Conservation (phyloP, 768 basidiomycete species). For the Amanita brunnescens region DNA sequence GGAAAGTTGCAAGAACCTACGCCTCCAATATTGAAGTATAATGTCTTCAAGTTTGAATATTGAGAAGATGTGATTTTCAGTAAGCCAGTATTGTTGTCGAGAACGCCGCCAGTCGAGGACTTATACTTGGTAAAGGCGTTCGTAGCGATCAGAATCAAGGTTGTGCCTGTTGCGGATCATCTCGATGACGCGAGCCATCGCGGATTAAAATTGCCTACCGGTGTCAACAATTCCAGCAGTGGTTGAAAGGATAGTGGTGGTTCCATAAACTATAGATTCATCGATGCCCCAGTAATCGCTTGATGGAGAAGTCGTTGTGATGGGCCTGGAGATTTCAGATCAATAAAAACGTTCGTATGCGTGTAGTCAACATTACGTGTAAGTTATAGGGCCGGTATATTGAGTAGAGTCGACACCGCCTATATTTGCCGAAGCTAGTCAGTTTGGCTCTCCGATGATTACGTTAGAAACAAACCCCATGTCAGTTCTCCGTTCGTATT, state of each 20-base stretch:
- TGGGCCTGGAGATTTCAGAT: slow-evolving; percentile 22
- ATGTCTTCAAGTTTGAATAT: slow-evolving; percentile 40
- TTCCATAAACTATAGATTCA: slow-evolving; percentile 45
- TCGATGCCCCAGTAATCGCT: slow-evolving; percentile 52
- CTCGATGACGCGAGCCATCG: background rate
- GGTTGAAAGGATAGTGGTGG: slow-evolving; percentile 31
- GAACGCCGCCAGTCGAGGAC: slow-evolving; percentile 34
- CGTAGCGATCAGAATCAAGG: slow-evolving; percentile 39
- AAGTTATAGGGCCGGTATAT: slow-evolving; percentile 34
- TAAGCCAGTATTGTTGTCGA: slow-evolving; percentile 38
- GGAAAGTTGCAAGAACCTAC: slow-evolving; percentile 22
- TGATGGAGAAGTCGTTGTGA: slow-evolving; percentile 40
- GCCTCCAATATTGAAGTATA: slow-evolving; percentile 47
- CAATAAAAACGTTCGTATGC: background rate
- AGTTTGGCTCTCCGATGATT: slow-evolving; percentile 13
- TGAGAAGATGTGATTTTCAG: slow-evolving; percentile 43
- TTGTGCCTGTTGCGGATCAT: slow-evolving; percentile 29
- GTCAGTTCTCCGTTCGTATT: slow-evolving; percentile 43
- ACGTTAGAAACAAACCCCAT: slow-evolving; percentile 30
- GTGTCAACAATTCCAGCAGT: slow-evolving; percentile 57
- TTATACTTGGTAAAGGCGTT: slow-evolving; percentile 36
- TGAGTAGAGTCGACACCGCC: slow-evolving; percentile 38
- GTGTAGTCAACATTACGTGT: slow-evolving; percentile 22
- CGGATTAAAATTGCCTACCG: slow-evolving; percentile 21
- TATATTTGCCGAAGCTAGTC: slow-evolving; percentile 10